Evolutionary conservation across 352 stramenopile species (phyloP).

Genomic region (Globisporangium rhizosaccharum): DNA sequence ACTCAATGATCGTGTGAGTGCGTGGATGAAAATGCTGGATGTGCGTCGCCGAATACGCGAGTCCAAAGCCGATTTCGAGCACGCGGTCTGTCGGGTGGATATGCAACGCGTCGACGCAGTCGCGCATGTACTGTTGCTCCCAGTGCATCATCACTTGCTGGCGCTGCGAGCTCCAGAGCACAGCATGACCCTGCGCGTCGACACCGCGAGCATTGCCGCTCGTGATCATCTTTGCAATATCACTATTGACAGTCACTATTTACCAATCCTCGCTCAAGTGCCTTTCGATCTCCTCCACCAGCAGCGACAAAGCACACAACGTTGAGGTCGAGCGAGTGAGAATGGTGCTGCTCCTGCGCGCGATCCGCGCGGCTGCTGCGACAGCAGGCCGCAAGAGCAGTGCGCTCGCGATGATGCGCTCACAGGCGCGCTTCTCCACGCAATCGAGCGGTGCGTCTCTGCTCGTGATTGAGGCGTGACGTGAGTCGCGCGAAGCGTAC

Average conservation of each 20-base stretch:
- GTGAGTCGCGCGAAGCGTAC: too few species aligned
- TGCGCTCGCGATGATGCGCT: conserved; percentile 15
- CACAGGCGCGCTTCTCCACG: conserved; percentile 34
- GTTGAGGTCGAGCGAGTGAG: background rate
- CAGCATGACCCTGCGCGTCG: conserved; percentile 36
- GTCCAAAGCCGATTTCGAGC: conserved; percentile 85
- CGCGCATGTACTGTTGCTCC: conserved; percentile 80
- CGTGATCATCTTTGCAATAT: conserved; percentile 21
- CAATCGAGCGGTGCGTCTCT: conserved; percentile 58
- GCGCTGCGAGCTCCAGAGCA: conserved; percentile 61
- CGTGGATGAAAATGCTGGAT: conserved; percentile 55
- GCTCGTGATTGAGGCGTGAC: background rate
- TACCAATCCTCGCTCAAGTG: background rate
- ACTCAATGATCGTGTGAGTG: conserved; percentile 78
- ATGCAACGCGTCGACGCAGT: conserved; percentile 54
- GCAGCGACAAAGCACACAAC: conserved; percentile 2
- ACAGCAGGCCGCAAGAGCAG: conserved; percentile 13
- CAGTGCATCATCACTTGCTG: conserved; percentile 90
- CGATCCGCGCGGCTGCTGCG: conserved; percentile 25
- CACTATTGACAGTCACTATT: background rate
- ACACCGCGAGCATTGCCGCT: conserved; percentile 33
- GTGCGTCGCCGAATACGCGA: conserved; percentile 71
- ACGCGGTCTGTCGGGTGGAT: conserved; percentile 45
- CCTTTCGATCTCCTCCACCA: background rate
- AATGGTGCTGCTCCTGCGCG: conserved; percentile 52